Base-by-base conservation (phyloP, 257 asterid species). In the Plantago elongata region DNA sequence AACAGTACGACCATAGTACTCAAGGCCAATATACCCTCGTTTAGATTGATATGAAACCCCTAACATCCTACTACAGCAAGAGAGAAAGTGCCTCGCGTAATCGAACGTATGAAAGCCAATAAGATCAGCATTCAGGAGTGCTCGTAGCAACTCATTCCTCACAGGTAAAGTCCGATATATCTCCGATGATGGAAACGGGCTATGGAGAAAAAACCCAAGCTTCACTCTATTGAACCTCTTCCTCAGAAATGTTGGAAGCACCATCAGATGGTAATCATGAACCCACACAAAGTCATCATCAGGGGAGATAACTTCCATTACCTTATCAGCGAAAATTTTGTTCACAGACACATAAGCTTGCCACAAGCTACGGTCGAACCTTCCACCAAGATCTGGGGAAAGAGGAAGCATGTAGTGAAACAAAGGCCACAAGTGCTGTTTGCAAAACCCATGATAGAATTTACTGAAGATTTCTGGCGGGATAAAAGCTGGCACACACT, bases 371-470 rank as follows among this genome's bases (percentile, higher is more conserved):
- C 96, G 93, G 62, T 89, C 96, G 43, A 89, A 89, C 72, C 96
- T 75, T 45, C 96, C 96, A 54, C 95, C 95, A 40, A 86, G 96
- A 64, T 89, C 95, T 0, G 95, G 96, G 10, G 96, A 89, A 15
- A 89, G 73, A 49, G 97, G 97, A 46, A 89, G 97, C 97, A 89
- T 89, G 69, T 89, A 89, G 71, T 89, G 97, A 77, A 89, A 89
- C 66, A 89, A 66, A 72, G 96, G 95, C 96, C 96, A 89, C 15
- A 89, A 73, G 51, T 86, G 81, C 71, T 86, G 96, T 61, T 89
- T 89, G 74, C 96, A 89, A 66, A 89, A 89, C 16, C 96, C 95
- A 60, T 83, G 95, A 74, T 89, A 89, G 82, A 81, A 86, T 68
- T 86, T 86, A 52, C 74, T 82, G 74, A 86, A 84, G 27, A 89